Conservation (phyloP, 163 green algal species). For the Prototheca cutis region DNA sequence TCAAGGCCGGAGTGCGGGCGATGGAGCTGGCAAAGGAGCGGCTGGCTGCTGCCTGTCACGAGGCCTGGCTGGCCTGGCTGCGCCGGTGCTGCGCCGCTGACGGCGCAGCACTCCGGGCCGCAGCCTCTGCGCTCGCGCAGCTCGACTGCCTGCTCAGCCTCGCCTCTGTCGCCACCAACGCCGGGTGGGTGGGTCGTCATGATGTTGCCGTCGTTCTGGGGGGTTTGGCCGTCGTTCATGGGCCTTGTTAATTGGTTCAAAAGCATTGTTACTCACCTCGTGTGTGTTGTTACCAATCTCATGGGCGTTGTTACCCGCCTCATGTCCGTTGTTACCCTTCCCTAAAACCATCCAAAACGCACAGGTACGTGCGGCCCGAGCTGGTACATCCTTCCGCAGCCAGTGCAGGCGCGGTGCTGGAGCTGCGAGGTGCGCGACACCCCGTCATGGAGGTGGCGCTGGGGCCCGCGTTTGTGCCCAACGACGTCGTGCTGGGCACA, state of each 20-base stretch:
- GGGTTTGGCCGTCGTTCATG: no score
- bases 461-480: conserved; percentile 52
- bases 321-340: no score
- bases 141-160: conserved; percentile 71
- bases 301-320: no score
- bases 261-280: no score
- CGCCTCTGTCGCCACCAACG: conserved; percentile 36
- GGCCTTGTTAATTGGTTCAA: no score
- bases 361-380: conserved; percentile 38
- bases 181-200: no score
- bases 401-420: background rate
- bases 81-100: conserved; percentile 26
- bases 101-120: no score
- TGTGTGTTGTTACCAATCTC: no score
- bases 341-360: no score
- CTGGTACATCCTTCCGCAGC: conserved; percentile 18
- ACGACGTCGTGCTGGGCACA: conserved; percentile 41
- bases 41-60: conserved; percentile 23
- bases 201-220: no score
- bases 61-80: conserved; percentile 47
- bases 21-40: conserved; percentile 47
- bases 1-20: conserved; percentile 35
- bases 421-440: conserved; percentile 37
- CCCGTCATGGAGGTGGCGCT: conserved; percentile 67
- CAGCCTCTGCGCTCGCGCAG: conserved; percentile 52